Base-by-base conservation (phyloP, 306 rosid genomes). In the Castanea crenata region DNA sequence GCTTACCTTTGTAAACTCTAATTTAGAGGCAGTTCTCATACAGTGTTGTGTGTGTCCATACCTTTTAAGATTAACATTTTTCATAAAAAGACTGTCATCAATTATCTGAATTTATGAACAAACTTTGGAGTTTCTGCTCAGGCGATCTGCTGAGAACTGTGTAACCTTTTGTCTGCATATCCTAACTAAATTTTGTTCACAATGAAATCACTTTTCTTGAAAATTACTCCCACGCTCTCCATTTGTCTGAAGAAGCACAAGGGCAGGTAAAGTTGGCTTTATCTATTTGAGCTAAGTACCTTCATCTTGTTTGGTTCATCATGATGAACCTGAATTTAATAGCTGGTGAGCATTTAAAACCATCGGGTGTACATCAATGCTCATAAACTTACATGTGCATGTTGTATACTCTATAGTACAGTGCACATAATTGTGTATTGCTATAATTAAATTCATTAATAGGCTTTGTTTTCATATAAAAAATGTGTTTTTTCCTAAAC, bases 1-100 rank as follows among this genome's bases (percentile, higher is more conserved):
- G 79, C 69, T 69, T 84, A 73, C 56, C 76, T 71, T 63, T 78
- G 6, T 61, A 38, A 73, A 77, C 67, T 79, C 6, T 15, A 69
- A 76, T 79, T 56, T 27, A 59, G 52, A 76, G 46, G 54, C 67
- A 51, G 3, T 71, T 55, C 62, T 69, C 9, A 1, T 69, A 1
- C 25, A 27, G 5, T 76, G 13, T 70, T 72, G 65, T 81, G 51
- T 44, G 23, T 65, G 52, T 51, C 62, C 13, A 31, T 18, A n/a
- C 61, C 41, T n/a, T 38, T 41, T 41, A 34, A 9, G n/a, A 69
- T 44, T 5, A 55, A 15, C 35, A 21, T 16, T 70, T 80, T 46
- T 52, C 29, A 35, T 19, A 19, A 31, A n/a, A 49, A 25, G 15
- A 21, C 56, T 56, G 59, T 51, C 25, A 73, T 54, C 18, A 77